These are phyloP conservation scores for Ophiocordyceps camponoti-saundersi DNA, from an alignment of 2,329 filamentous ascomycete genomes.

Conservation along the genomic window DNA sequence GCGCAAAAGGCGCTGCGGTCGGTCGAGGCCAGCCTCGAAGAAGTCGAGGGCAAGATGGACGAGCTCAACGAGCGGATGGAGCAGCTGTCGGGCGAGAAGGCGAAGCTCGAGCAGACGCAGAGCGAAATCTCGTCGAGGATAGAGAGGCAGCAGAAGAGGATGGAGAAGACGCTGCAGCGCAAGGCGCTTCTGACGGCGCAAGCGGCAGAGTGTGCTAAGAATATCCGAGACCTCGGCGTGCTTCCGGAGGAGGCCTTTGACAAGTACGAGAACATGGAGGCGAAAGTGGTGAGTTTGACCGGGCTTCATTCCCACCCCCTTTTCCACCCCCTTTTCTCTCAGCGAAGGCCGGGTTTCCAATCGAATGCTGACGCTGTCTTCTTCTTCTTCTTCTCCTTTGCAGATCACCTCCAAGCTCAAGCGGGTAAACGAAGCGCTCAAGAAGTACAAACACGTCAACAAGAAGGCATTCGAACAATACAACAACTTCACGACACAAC, in stretches of 20 bases:
- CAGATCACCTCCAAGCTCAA: conserved; percentile 55
- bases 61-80: conserved; percentile 30
- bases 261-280: conserved; percentile 72
- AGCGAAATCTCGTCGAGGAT: conserved; percentile 64
- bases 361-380: no score
- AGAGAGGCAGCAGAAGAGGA: conserved; percentile 69
- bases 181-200: conserved; percentile 65
- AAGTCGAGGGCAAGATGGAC: conserved; percentile 59
- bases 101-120: conserved; percentile 52
- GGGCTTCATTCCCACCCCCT: not conserved
- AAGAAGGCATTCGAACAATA: conserved; percentile 99
- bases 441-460: conserved; percentile 97
- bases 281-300: conserved; percentile 44
- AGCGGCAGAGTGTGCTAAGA: conserved; percentile 65
- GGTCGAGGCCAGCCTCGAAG: conserved; percentile 50
- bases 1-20: conserved; percentile 49
- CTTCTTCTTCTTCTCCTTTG: not conserved
- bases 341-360: not conserved
- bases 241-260: conserved; percentile 87
- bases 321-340: conserved; percentile 3
- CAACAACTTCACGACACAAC: conserved; percentile 86
- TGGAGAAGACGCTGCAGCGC: conserved; percentile 85
- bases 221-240: conserved; percentile 84
- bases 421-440: conserved; percentile 81
- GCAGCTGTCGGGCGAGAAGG: conserved; percentile 36